Percentiles rank a stretch among this genome's conserved stretches.
Evolutionary conservation across 2,329 filamentous ascomycete genomes (phyloP).

Genomic region (Pseudogymnoascus sp.): DNA sequence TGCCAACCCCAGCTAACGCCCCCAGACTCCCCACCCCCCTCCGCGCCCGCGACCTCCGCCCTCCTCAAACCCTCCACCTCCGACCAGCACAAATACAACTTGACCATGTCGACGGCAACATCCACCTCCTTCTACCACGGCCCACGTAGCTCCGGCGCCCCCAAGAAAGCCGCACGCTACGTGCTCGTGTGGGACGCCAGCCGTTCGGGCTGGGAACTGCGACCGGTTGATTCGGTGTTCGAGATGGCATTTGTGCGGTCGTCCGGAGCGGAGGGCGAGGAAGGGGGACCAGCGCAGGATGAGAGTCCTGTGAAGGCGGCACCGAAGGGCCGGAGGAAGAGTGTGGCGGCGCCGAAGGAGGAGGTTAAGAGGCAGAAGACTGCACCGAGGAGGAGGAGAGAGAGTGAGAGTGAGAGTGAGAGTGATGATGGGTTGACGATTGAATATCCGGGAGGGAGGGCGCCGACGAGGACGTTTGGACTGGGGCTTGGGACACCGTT

Average conservation of each 20-base stretch:
- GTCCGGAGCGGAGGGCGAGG: constrained; percentile 52
- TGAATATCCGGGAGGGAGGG: constrained; percentile 51
- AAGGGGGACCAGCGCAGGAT: constrained; percentile 14
- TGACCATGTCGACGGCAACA: constrained; percentile 44
- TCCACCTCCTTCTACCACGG: constrained; percentile 52
- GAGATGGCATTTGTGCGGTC: constrained; percentile 67
- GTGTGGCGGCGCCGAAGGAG: constrained; percentile 21
- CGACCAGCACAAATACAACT: constrained; percentile 36
- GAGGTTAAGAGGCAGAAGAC: constrained; percentile 27
- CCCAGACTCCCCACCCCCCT: constrained; percentile 38
- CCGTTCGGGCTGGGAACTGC: constrained; percentile 71
- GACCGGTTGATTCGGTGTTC: constrained; percentile 73
- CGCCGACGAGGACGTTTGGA: constrained; percentile 19
- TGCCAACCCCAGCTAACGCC: background rate
- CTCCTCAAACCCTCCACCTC: constrained; percentile 44
- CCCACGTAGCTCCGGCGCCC: constrained; percentile 42
- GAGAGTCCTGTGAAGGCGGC: constrained; percentile 16
- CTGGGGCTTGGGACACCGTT: background rate
- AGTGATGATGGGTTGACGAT: constrained; percentile 51
- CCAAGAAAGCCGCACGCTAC: constrained; percentile 36
- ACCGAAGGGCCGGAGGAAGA: constrained; percentile 13
- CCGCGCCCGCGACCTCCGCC: constrained; percentile 33
- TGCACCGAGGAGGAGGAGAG: constrained; percentile 11
- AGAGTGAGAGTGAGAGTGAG: constrained; percentile 34
- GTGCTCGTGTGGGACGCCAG: constrained; percentile 70